Base-by-base conservation (phyloP, 2,329 filamentous ascomycete species). In the Trichoderma simmonsii region DNA sequence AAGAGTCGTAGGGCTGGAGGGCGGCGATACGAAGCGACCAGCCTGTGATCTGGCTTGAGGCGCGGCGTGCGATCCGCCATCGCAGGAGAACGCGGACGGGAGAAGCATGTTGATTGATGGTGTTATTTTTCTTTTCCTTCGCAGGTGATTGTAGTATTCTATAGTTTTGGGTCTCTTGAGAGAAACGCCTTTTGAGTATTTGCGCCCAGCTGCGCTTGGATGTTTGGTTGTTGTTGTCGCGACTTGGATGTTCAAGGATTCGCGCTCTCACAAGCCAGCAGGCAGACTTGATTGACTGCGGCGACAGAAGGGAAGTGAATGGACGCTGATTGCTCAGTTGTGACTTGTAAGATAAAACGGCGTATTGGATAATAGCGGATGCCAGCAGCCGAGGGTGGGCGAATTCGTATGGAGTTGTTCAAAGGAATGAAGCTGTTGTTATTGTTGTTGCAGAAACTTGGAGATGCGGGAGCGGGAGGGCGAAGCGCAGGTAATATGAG, bases 51-150 rank as follows among this genome's bases (percentile, higher is more conserved):
- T 63, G 18, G 62, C 28, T 5, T 21, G 57, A 34, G 69, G 75
- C 43, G 75, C 70, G 71, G 82, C 77, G 72, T 84, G 85, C 82
- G 86, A 85, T 34, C 57, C 57, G 77, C 85, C 79, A 78, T 89
- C 88, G 86, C 88, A 89, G 34, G 86, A 82, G 59, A 90, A 80
- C 43, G 88, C 86, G 34, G 88, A 90, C 24, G 88, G 88, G 73
- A 90, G 85, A 72, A 90, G 80, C 88, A 90, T 90, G 26, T 74
- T 83, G 74, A 71, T 61, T 56, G 63, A 68, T 70, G 60, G 51
- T 67, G 63, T 59, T n/a, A 67, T 21, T 65, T 39, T 57, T 26
- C 48, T 36, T 57, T 34, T 8, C 51, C 43, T 54, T 15, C 24
- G 14, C 21, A 24, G 43, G 24, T 26, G 26, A 32, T 32, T 48